A percentile compares a stretch with the other conserved stretches of the same genome.
Conservation (phyloP, 345 rosid species). For the Syzygium aqueum region DNA sequence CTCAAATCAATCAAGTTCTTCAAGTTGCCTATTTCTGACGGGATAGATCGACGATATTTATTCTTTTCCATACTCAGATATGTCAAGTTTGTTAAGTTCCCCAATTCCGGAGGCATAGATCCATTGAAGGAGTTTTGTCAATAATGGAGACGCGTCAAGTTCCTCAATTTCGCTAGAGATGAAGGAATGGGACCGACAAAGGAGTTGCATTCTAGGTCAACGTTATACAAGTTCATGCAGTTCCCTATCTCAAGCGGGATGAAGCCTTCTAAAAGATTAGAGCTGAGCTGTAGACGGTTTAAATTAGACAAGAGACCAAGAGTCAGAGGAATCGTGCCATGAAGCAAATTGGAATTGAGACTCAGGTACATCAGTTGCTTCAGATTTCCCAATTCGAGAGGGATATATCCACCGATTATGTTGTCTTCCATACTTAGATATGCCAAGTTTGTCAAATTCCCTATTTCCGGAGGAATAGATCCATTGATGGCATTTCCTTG, state of each 20-base stretch:
- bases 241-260: not conserved
- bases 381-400: no score
- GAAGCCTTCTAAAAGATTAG: not conserved
- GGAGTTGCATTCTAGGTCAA: not conserved
- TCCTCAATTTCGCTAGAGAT: no score
- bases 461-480: no score
- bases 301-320: slow-evolving; percentile 5
- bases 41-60: not conserved
- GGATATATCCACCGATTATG: no score
- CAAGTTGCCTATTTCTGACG: no score
- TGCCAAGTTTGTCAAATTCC: no score
- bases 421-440: no score
- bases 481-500: no score
- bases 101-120: not conserved
- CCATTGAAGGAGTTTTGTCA: not conserved
- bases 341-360: not conserved
- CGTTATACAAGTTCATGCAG: not conserved
- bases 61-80: not conserved
- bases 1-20: not conserved
- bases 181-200: no score
- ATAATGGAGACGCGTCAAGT: not conserved
- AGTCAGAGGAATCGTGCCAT: not conserved
- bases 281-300: not conserved
- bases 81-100: not conserved
- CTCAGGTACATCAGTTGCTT: not conserved